A percentile compares a stretch with the other conserved stretches of the same genome.
These are phyloP conservation scores for Suillus discolor DNA, from an alignment of 768 basidiomycete species.

Conservation along the genomic window DNA sequence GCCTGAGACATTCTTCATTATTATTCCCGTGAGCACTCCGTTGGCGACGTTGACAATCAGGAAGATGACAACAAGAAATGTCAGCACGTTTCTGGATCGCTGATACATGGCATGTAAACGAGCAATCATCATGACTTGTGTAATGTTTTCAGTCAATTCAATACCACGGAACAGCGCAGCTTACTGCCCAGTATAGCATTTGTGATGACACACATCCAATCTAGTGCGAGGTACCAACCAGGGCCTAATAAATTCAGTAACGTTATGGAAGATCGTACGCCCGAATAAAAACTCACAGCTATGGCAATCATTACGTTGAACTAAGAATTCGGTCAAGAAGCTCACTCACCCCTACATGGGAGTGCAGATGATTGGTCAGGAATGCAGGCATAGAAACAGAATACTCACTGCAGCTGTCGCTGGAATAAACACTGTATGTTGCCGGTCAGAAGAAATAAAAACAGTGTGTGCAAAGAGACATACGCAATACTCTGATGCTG, in stretches of 20 bases:
- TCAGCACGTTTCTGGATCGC: not conserved
- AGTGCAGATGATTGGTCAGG: not conserved
- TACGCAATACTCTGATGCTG: not conserved
- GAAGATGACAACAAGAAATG: not conserved
- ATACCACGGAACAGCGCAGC: not conserved
- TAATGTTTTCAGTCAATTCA: not conserved
- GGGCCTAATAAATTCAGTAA: not conserved
- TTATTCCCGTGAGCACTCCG: not conserved
- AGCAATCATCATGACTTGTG: not conserved
- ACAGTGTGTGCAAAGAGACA: not conserved
- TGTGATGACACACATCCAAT: not conserved
- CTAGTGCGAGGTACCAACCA: not conserved
- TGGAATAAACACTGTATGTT: not conserved
- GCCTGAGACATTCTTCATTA: not conserved
- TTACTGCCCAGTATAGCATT: not conserved
- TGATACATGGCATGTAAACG: slow-evolving; percentile 2
- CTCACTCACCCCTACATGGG: not conserved
- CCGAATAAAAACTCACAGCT: not conserved
- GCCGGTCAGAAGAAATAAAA: not conserved
- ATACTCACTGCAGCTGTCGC: not conserved
- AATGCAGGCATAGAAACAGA: not conserved
- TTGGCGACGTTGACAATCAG: not conserved
- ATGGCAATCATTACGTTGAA: not conserved
- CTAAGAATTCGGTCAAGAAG: not conserved
- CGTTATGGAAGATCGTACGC: not conserved